A percentile compares a stretch with the other conserved stretches of the same genome.
Evolutionary conservation across 2,329 filamentous ascomycete genomes (phyloP).

Genomic region (Botrytis fabae): DNA sequence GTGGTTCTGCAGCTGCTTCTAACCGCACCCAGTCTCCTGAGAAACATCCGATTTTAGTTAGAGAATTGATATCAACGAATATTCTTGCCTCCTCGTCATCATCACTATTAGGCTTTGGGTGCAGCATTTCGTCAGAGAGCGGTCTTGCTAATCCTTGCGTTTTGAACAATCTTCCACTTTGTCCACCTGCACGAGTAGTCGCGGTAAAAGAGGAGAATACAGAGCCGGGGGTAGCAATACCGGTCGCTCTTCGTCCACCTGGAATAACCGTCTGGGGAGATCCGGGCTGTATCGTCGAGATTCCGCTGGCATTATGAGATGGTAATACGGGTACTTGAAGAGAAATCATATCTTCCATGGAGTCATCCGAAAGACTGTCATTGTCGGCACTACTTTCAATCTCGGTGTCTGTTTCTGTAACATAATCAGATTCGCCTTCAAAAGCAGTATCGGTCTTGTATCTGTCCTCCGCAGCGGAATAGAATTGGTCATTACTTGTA

Average conservation of each 20-base stretch:
- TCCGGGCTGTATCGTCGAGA: slow-evolving; percentile 77
- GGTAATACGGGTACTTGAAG: slow-evolving; percentile 77
- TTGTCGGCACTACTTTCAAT: slow-evolving; percentile 60
- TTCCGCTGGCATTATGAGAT: slow-evolving; percentile 73
- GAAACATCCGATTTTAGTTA: slow-evolving; percentile 92
- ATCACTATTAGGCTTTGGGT: slow-evolving; percentile 73
- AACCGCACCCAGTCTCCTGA: slow-evolving; percentile 95
- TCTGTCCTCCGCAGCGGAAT: slow-evolving; percentile 83
- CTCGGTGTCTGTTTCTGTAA: slow-evolving; percentile 58
- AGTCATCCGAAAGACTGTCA: slow-evolving; percentile 86
- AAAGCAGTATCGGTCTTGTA: slow-evolving; percentile 56
- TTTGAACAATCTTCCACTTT: slow-evolving; percentile 78
- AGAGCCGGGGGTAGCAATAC: slow-evolving; percentile 79
- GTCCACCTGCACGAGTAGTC: slow-evolving; percentile 72
- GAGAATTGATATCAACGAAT: slow-evolving; percentile 83
- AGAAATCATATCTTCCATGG: slow-evolving; percentile 90
- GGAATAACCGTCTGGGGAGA: slow-evolving; percentile 71
- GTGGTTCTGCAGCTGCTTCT: slow-evolving; percentile 74
- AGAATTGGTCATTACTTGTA: slow-evolving; percentile 87
- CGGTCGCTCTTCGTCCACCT: slow-evolving; percentile 61
- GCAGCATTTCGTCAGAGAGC: slow-evolving; percentile 75
- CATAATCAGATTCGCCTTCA: slow-evolving; percentile 56
- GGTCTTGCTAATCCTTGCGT: slow-evolving; percentile 71
- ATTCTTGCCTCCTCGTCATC: slow-evolving; percentile 89
- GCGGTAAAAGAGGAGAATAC: slow-evolving; percentile 88